Conservation (phyloP, 1,139 yeast species). For the Yamadazyma sp. region DNA sequence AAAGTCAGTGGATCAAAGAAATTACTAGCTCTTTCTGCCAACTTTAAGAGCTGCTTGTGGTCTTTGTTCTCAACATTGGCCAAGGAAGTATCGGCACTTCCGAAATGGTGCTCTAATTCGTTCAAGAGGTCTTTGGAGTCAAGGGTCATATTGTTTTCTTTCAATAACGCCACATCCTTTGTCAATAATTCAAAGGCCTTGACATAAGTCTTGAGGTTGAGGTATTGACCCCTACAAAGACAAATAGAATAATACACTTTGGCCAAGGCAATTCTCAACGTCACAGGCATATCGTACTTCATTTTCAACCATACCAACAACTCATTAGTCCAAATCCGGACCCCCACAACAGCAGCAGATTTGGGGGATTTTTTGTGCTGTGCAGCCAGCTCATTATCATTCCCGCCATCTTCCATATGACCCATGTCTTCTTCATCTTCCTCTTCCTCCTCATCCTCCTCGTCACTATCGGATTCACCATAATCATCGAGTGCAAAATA, state of each 20-base stretch:
- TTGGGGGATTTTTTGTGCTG: conserved; percentile 62
- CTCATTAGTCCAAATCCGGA: conserved; percentile 88
- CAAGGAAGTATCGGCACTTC: conserved; percentile 28
- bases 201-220: conserved; percentile 63
- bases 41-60: conserved; percentile 39
- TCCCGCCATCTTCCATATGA: conserved; percentile 26
- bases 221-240: conserved; percentile 71
- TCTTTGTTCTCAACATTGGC: conserved; percentile 43
- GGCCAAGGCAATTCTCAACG: conserved; percentile 60
- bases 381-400: conserved; percentile 30
- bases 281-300: conserved; percentile 80
- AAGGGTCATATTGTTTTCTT: conserved; percentile 38
- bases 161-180: conserved; percentile 46
- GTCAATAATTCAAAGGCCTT: conserved; percentile 61
- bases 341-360: conserved; percentile 72
- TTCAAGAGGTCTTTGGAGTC: conserved; percentile 54
- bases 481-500: conserved; percentile 23
- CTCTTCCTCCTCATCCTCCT: conserved; percentile 38
- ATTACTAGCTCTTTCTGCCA: conserved; percentile 49
- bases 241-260: conserved; percentile 73
- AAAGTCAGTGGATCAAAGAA: conserved; percentile 41
- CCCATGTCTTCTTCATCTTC: conserved; percentile 36
- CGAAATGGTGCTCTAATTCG: conserved; percentile 36
- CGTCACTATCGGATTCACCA: conserved; percentile 27
- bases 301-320: conserved; percentile 75